Evolutionary conservation across 2,329 filamentous ascomycete genomes (phyloP).

Genomic region (Botryotinia convoluta): DNA sequence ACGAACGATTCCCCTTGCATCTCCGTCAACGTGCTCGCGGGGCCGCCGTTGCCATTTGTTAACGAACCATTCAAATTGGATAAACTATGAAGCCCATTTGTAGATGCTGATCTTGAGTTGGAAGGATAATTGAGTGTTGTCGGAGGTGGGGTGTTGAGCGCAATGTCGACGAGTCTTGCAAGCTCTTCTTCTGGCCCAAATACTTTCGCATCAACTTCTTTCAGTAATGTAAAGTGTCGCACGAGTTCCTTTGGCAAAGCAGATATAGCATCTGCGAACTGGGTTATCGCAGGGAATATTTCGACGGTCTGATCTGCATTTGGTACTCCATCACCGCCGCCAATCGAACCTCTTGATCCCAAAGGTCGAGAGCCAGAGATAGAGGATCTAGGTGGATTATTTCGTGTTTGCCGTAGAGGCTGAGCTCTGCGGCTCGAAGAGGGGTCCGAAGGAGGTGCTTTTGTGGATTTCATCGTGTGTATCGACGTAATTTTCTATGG

Average conservation of each 20-base stretch:
- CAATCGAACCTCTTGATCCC: slow-evolving; percentile 45
- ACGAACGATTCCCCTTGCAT: slow-evolving; percentile 18
- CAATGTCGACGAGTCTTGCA: slow-evolving; percentile 68
- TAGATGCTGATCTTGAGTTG: slow-evolving; percentile 32
- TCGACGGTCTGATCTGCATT: slow-evolving; percentile 55
- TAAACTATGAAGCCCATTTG: slow-evolving; percentile 33
- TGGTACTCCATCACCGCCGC: slow-evolving; percentile 39
- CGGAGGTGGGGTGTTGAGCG: slow-evolving; percentile 52
- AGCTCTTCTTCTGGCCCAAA: slow-evolving; percentile 83
- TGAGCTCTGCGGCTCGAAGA: slow-evolving; percentile 57
- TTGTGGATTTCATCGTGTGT: slow-evolving; percentile 39
- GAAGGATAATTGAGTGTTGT: slow-evolving; percentile 36
- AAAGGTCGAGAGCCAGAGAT: slow-evolving; percentile 47
- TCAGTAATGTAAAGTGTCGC: slow-evolving; percentile 90
- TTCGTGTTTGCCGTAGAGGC: slow-evolving; percentile 63
- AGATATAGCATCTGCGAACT: slow-evolving; percentile 88
- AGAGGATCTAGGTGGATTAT: slow-evolving; percentile 58
- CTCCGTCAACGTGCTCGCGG: slow-evolving; percentile 27
- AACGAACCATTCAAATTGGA: slow-evolving; percentile 34
- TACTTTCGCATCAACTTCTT: slow-evolving; percentile 97
- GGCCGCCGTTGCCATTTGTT: slow-evolving; percentile 33
- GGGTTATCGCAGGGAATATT: slow-evolving; percentile 63
- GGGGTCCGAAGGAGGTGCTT: slow-evolving; percentile 33
- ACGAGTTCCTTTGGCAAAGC: slow-evolving; percentile 93
- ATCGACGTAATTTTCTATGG: slow-evolving; percentile 24